Conservation (phyloP, 495 filamentous ascomycete species). For the Cudoniella acicularis region DNA sequence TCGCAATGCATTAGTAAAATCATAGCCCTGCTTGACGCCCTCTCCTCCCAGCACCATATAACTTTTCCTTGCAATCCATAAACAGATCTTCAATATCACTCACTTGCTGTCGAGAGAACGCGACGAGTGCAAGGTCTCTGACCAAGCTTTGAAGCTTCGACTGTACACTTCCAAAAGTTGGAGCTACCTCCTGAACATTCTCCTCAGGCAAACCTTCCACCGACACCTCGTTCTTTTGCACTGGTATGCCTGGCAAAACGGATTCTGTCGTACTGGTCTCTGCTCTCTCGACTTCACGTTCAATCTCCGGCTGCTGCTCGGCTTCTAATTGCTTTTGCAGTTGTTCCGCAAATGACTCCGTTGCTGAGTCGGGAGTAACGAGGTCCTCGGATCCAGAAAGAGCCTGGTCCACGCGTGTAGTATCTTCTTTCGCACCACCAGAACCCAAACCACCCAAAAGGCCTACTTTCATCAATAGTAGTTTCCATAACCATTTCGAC, state of each 20-base stretch:
- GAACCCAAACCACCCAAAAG: no score
- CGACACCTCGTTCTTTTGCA: no score
- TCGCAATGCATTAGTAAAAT: not conserved
- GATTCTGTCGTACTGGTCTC: not conserved
- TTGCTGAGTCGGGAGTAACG: no score
- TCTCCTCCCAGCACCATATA: conserved; percentile 58
- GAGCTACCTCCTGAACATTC: conserved; percentile 7
- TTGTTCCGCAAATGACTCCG: conserved; percentile 10
- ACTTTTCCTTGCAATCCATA: conserved; percentile 61
- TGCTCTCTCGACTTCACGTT: not conserved
- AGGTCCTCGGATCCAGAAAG: no score
- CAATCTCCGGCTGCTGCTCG: not conserved
- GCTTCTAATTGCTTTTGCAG: not conserved
- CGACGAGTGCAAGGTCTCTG: conserved; percentile 45
- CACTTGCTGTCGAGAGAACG: conserved; percentile 47
- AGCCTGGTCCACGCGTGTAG: no score
- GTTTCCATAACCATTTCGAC: conserved; percentile 14
- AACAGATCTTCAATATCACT: conserved; percentile 62
- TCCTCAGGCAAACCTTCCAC: no score
- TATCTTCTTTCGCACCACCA: no score
- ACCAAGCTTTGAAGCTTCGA: conserved; percentile 47
- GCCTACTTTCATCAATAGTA: conserved; percentile 5
- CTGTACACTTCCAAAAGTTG: conserved; percentile 35
- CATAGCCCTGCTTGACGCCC: conserved; percentile 18
- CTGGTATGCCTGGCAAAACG: no score